Percentiles rank a stretch among this genome's conserved stretches.
Evolutionary conservation across 1,139 yeast genomes (phyloP).

Genomic region (Candida anutae): DNA sequence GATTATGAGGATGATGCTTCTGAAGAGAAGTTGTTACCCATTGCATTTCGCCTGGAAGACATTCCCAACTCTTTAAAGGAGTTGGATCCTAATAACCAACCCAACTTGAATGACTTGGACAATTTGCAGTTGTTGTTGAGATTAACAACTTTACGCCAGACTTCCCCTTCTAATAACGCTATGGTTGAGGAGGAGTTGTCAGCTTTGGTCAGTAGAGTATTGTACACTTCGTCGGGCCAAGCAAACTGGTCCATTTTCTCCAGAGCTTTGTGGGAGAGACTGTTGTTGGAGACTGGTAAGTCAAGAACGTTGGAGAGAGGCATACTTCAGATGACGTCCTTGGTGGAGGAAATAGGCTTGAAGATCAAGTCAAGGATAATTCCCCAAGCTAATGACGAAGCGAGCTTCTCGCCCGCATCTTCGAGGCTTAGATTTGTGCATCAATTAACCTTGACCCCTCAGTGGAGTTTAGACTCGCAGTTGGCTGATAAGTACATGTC

Average conservation of each 20-base stretch:
- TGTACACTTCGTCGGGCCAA: conserved; percentile 36
- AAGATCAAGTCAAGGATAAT: conserved; percentile 54
- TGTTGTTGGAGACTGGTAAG: conserved; percentile 69
- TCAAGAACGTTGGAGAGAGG: conserved; percentile 92
- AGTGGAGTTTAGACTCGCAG: conserved; percentile 76
- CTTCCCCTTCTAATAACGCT: conserved; percentile 63
- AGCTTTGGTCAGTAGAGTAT: conserved; percentile 66
- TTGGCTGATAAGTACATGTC: conserved; percentile 87
- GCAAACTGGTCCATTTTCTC: conserved; percentile 77
- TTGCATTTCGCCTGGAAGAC: conserved; percentile 51
- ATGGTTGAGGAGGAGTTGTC: conserved; percentile 75
- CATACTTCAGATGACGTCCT: conserved; percentile 82
- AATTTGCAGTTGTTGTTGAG: conserved; percentile 64
- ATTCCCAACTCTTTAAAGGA: conserved; percentile 50
- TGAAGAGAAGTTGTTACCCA: conserved; percentile 43
- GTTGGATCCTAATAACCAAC: conserved; percentile 79
- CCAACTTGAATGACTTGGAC: conserved; percentile 64
- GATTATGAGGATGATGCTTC: conserved; percentile 20
- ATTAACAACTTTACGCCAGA: conserved; percentile 55
- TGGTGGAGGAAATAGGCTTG: conserved; percentile 83
- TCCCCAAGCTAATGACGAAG: conserved; percentile 37
- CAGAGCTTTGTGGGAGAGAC: conserved; percentile 85
- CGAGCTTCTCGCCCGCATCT: conserved; percentile 29
- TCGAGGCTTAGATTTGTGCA: conserved; percentile 63
- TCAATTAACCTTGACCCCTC: conserved; percentile 69